A percentile compares a stretch with the other conserved stretches of the same genome.
These are phyloP conservation scores for Turritis glabra DNA, from an alignment of 345 rosid genomes.

Conservation along the genomic window DNA sequence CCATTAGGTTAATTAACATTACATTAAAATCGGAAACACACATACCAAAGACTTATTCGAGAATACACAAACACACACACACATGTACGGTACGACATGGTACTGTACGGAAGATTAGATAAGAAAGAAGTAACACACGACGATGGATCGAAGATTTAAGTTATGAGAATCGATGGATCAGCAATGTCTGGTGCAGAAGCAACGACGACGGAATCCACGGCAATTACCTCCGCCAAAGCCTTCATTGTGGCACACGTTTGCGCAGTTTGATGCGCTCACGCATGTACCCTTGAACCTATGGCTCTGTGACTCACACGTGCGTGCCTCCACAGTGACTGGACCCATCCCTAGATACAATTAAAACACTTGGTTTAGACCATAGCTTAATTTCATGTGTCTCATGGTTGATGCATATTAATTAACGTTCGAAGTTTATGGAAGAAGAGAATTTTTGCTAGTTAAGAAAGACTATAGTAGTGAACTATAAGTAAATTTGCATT, in stretches of 20 bases:
- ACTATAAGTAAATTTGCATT: background rate
- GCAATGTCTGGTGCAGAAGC: constrained; percentile 43
- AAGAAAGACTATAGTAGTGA: background rate
- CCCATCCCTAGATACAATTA: constrained; percentile 8
- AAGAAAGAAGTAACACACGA: background rate
- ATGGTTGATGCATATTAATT: background rate
- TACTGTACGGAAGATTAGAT: constrained; percentile 12
- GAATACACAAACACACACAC: constrained; percentile 22
- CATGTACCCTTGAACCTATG: constrained; percentile 42
- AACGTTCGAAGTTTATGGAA: background rate
- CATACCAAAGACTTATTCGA: constrained; percentile 27
- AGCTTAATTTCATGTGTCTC: background rate
- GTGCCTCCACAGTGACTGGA: constrained; percentile 28
- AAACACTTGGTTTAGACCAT: background rate
- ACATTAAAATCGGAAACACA: constrained; percentile 1
- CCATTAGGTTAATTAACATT: constrained; percentile 3
- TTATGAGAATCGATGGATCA: constrained; percentile 5
- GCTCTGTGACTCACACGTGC: constrained; percentile 42
- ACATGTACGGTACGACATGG: constrained; percentile 25
- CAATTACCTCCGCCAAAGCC: constrained; percentile 47
- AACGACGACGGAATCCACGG: constrained; percentile 45
- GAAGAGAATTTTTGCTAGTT: background rate
- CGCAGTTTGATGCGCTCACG: constrained; percentile 27
- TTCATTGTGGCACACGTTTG: constrained; percentile 42
- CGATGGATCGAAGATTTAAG: background rate